These are phyloP conservation scores for Kazachstania taianensis DNA, from an alignment of 805 yeast species.

Conservation along the genomic window DNA sequence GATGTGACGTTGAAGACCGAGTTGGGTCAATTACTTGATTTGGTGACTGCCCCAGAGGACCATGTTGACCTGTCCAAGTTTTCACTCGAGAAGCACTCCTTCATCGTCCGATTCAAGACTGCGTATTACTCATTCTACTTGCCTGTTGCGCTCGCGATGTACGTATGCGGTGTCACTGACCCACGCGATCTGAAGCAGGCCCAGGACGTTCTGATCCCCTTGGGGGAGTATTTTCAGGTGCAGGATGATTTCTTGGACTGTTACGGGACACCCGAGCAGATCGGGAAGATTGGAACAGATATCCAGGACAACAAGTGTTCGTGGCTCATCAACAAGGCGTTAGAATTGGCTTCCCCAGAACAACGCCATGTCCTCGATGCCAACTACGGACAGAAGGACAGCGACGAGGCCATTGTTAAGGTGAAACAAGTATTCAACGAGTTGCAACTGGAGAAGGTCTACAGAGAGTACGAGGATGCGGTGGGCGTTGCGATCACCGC, in stretches of 20 bases:
- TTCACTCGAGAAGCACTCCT: slow-evolving; percentile 81
- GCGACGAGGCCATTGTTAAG: slow-evolving; percentile 52
- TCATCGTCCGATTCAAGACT: slow-evolving; percentile 92
- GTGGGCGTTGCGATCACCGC: slow-evolving; percentile 53
- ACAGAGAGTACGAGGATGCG: slow-evolving; percentile 74
- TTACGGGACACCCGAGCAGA: slow-evolving; percentile 93
- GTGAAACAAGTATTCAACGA: slow-evolving; percentile 60
- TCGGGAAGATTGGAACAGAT: slow-evolving; percentile 98
- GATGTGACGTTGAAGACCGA: slow-evolving; percentile 97
- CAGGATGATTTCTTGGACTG: slow-evolving; percentile 97
- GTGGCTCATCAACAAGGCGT: slow-evolving; percentile 93
- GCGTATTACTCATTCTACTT: slow-evolving; percentile 95
- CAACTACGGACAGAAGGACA: slow-evolving; percentile 82
- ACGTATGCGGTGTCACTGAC: slow-evolving; percentile 67
- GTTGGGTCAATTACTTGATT: slow-evolving; percentile 89
- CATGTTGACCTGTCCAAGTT: slow-evolving; percentile 81
- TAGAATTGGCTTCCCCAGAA: slow-evolving; percentile 62
- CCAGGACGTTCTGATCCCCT: slow-evolving; percentile 74
- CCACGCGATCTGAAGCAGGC: slow-evolving; percentile 80
- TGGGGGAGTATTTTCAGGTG: slow-evolving; percentile 97
- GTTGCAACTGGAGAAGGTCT: slow-evolving; percentile 58
- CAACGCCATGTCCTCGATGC: slow-evolving; percentile 77
- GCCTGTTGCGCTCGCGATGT: slow-evolving; percentile 96
- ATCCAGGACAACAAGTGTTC: slow-evolving; percentile 97
- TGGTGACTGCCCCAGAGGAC: slow-evolving; percentile 96